A percentile compares a stretch with the other conserved stretches of the same genome.
Conservation (phyloP, 2,329 filamentous ascomycete species). For the Fusarium sambucinum region DNA sequence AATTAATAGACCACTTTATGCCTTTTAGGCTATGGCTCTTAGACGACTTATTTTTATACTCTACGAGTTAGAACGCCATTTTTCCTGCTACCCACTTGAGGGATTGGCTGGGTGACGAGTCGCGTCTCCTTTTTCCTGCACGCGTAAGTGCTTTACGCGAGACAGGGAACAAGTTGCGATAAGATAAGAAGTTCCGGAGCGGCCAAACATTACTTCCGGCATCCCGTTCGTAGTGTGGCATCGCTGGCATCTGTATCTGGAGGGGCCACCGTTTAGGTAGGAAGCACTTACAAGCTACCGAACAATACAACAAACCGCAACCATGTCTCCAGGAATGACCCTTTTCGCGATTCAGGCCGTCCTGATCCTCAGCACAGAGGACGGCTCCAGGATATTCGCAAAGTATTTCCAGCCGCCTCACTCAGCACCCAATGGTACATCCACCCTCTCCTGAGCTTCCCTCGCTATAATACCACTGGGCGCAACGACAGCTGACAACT, state of each 20-base stretch:
- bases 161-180: neutral
- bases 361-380: conserved; percentile 84
- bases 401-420: conserved; percentile 86
- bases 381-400: conserved; percentile 90
- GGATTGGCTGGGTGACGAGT: conserved; percentile 45
- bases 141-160: conserved; percentile 58
- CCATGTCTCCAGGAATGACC: conserved; percentile 80
- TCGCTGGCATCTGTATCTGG: conserved; percentile 50
- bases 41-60: too few species aligned
- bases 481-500: conserved; percentile 49
- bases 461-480: conserved; percentile 31
- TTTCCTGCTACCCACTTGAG: too few species aligned
- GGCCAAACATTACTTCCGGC: conserved; percentile 52
- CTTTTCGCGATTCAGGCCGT: conserved; percentile 83
- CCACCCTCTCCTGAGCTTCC: conserved; percentile 36
- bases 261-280: conserved; percentile 47
- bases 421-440: conserved; percentile 56
- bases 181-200: conserved; percentile 34
- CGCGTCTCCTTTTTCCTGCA: conserved; percentile 42
- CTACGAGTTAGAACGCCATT: too few species aligned
- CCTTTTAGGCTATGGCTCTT: too few species aligned
- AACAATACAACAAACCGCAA: conserved; percentile 40
- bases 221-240: conserved; percentile 40
- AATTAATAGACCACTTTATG: too few species aligned
- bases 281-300: conserved; percentile 37